Evolutionary conservation across 768 basidiomycete genomes (phyloP).

Genomic region (Leccinellum albellum): DNA sequence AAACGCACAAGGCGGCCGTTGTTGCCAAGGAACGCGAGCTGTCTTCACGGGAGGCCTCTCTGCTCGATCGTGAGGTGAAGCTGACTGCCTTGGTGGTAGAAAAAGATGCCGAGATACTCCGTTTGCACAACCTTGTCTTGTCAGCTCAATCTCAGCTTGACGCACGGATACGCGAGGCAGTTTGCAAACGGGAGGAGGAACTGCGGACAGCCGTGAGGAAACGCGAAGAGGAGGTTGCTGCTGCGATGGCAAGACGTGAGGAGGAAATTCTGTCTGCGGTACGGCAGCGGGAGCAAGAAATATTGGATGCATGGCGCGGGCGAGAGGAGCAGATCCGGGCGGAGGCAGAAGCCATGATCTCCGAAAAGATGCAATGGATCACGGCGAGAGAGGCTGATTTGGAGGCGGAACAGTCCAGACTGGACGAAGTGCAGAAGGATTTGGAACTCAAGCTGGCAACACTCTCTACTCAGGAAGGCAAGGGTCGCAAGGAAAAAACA

Average conservation of each 20-base stretch:
- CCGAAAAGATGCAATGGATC: conserved; percentile 46
- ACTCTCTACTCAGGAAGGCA: conserved; percentile 37
- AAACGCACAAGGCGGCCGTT: conserved; percentile 55
- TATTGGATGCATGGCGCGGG: conserved; percentile 54
- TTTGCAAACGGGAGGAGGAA: conserved; percentile 64
- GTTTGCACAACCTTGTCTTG: conserved; percentile 43
- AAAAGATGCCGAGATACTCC: conserved; percentile 59
- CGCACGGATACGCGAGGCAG: conserved; percentile 50
- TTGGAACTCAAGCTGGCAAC: conserved; percentile 48
- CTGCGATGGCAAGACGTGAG: conserved; percentile 61
- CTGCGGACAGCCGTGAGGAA: conserved; percentile 59
- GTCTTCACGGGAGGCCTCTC: conserved; percentile 47
- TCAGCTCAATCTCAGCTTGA: conserved; percentile 41
- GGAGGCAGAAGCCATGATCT: conserved; percentile 43
- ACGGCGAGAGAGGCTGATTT: conserved; percentile 51
- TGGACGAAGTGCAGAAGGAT: conserved; percentile 45
- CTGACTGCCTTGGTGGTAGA: conserved; percentile 44
- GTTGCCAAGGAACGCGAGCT: conserved; percentile 64
- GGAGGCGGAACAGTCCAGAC: conserved; percentile 44
- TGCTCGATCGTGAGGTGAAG: conserved; percentile 55
- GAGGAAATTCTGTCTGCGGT: conserved; percentile 72
- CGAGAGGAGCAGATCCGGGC: conserved; percentile 49
- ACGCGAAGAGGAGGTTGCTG: conserved; percentile 67
- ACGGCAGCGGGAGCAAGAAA: conserved; percentile 57
- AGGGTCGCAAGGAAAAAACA: conserved; percentile 47